Evolutionary conservation across 208 protist species (phyloP).

Genomic region (Leishmania aethiopica): DNA sequence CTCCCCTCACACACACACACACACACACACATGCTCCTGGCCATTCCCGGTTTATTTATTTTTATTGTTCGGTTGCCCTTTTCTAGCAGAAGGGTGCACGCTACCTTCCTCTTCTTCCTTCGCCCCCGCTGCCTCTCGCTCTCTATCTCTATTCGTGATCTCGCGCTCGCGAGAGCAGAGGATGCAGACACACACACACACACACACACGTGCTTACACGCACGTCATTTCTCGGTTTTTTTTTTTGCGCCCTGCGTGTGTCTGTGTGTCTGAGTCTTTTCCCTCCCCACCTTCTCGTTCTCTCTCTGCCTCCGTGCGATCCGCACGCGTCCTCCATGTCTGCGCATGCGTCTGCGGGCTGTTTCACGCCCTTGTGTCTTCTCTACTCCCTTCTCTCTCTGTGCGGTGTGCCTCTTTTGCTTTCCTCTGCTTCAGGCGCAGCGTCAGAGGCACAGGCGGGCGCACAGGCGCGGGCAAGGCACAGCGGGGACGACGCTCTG

Average conservation of each 20-base stretch:
- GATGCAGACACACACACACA: not conserved
- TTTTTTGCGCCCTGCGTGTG: not conserved
- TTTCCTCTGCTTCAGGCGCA: not conserved
- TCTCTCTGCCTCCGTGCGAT: not conserved
- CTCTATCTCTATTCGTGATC: not conserved
- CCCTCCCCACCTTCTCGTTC: not conserved
- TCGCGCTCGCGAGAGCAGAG: not conserved
- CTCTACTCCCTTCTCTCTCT: not conserved
- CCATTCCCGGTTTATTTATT: not conserved
- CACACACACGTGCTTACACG: not conserved
- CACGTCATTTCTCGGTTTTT: not conserved
- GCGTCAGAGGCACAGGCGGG: not conserved
- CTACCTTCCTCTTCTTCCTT: not conserved
- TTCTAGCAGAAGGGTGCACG: not conserved
- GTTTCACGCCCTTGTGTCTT: not conserved
- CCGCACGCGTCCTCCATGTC: not conserved
- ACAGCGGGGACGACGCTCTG: not conserved
- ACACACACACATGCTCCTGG: not conserved
- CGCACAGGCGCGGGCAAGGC: not conserved
- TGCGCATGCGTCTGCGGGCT: not conserved
- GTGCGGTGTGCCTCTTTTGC: not conserved
- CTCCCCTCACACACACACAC: not conserved
- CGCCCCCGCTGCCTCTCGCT: not conserved
- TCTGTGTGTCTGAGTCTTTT: not conserved
- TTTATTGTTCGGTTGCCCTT: not conserved